Evolutionary conservation across 2,329 filamentous ascomycete species (phyloP).

Genomic region (Exophiala sp.): DNA sequence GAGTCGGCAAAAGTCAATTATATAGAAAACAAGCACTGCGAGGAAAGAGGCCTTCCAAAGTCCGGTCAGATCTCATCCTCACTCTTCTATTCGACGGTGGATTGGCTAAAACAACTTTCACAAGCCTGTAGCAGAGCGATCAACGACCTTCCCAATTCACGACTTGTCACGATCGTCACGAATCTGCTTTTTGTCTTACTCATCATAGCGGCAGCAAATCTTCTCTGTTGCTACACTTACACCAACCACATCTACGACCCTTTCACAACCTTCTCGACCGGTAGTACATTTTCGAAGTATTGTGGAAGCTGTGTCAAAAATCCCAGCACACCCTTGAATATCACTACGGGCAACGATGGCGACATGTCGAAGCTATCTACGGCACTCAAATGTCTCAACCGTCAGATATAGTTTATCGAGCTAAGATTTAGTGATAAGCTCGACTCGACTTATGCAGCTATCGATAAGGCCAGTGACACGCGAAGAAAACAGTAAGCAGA

Average conservation of each 20-base stretch:
- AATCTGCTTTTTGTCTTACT: conserved; percentile 12
- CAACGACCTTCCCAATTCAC: conserved; percentile 19
- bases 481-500: conserved; percentile 22
- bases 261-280: conserved; percentile 16
- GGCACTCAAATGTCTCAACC: conserved; percentile 21
- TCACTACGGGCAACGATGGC: conserved; percentile 13
- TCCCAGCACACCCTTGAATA: conserved; percentile 9
- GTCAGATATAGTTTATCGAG: conserved; percentile 23
- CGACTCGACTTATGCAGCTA: conserved; percentile 12
- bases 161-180: conserved; percentile 14
- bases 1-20: conserved; percentile 8
- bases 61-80: conserved; percentile 1
- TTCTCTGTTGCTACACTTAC: conserved; percentile 23
- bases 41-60: background rate
- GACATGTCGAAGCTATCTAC: conserved; percentile 19
- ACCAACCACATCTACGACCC: conserved; percentile 20
- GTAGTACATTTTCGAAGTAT: conserved; percentile 21
- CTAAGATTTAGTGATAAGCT: conserved; percentile 19
- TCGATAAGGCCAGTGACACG: conserved; percentile 16
- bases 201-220: conserved; percentile 7
- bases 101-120: conserved; percentile 15
- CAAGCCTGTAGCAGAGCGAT: conserved; percentile 10
- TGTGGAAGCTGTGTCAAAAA: conserved; percentile 22
- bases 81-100: background rate
- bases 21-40: conserved; percentile 4